These are phyloP conservation scores for Fusarium sp. DNA, from an alignment of 2,329 filamentous ascomycete genomes.

Conservation along the genomic window DNA sequence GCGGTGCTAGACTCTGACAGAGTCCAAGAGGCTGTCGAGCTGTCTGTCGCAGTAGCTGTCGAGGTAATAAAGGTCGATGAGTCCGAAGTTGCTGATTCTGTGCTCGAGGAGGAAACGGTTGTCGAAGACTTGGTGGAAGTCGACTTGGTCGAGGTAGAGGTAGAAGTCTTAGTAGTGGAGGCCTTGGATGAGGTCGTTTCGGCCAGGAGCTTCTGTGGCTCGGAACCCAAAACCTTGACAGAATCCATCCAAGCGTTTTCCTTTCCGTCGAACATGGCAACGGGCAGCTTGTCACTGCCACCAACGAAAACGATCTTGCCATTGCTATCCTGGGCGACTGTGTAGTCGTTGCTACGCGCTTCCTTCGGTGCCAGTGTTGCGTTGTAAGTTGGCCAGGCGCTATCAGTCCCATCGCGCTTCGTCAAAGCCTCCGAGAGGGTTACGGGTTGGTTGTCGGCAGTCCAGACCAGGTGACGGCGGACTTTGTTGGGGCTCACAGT, in stretches of 20 bases:
- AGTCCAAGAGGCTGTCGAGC: conserved; percentile 38
- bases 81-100: conserved; percentile 38
- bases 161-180: conserved; percentile 36
- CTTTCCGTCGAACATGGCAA: conserved; percentile 81
- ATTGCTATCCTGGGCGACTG: conserved; percentile 73
- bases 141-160: conserved; percentile 31
- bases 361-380: conserved; percentile 72
- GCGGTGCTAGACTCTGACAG: conserved; percentile 39
- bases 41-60: conserved; percentile 30
- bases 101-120: conserved; percentile 39
- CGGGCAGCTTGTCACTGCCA: conserved; percentile 71
- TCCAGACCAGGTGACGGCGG: conserved; percentile 73
- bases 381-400: conserved; percentile 84
- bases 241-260: conserved; percentile 84
- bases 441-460: conserved; percentile 66
- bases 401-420: conserved; percentile 61
- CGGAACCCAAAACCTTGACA: conserved; percentile 67
- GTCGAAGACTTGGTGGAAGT: conserved; percentile 15
- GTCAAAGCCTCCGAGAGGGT: conserved; percentile 56
- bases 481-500: conserved; percentile 79
- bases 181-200: conserved; percentile 9
- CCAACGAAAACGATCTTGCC: conserved; percentile 83
- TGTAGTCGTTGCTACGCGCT: conserved; percentile 71
- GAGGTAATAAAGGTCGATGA: conserved; percentile 43
- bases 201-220: conserved; percentile 54